Evolutionary conservation across 2,329 filamentous ascomycete genomes (phyloP), one percentile per base, ranked within the genome.

Genomic region (Ascochyta viciae-villosae): DNA sequence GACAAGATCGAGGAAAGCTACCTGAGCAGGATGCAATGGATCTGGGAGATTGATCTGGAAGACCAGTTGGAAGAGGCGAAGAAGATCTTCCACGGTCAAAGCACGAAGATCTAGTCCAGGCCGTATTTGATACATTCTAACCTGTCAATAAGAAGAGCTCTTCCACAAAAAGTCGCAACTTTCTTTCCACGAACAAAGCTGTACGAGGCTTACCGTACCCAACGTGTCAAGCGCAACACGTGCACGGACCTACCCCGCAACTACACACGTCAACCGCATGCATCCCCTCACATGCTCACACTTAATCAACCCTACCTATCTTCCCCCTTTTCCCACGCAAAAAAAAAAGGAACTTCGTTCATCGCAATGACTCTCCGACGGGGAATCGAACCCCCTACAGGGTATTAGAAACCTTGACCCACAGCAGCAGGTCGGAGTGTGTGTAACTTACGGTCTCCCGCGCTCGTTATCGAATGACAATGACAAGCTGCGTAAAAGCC

Each of bases 1-100:
- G 72, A 75, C 10, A 74, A 72, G 62, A 65, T 79, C 23, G 66
- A 73, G 59, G 50, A 72, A 34, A 69, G 68, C 46, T 64, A 75
- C 19, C 45, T 57, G 16, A 56, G 33, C 7, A 67, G 75, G 43
- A 75, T 76, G 72, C 49, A 59, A 19, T 80, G 76, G 75, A 74
- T 79, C 4, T 80, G 77, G 77, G 61, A 77, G 10, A 64, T 75
- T 34, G 73, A 79, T 63, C 41, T 77, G 15, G 65, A 74, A 43
- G 64, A 51, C 13, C 73, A 78, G 48, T 24, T 78, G 16, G 60
- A 61, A 23, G 65, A 70, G 49, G 76, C 70, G 26, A 70, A 58
- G 59, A 64, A 65, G 49, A 54, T 74, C 0, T 71, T 69, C 50
- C 58, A 49, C 27, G 53, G 48, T 12, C 48, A 54, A 22, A 52